A percentile compares a stretch with the other conserved stretches of the same genome.
phyloP scores from a whole-genome alignment of 1,284 basidiomycete species.

The Marasmius oreades region DNA sequence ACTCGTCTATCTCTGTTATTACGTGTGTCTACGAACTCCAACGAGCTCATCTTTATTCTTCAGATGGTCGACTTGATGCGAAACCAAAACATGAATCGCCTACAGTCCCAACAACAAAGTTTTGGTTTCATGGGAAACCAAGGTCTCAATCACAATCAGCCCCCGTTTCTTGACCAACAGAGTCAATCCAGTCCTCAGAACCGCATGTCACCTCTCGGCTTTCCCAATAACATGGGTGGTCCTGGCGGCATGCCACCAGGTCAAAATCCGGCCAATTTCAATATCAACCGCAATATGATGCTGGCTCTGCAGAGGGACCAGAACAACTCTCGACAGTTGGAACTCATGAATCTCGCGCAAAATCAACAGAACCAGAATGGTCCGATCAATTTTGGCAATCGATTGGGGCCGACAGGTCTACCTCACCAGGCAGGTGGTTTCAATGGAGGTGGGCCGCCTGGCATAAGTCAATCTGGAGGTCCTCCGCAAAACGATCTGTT shows the following conservation, averaged over 20 bases:
- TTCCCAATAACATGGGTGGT: conserved; percentile 25
- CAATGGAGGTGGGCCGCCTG: conserved; percentile 15
- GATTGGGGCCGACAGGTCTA: conserved; percentile 30
- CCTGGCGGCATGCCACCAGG: conserved; percentile 17
- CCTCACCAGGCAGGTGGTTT: conserved; percentile 7
- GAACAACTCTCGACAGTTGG: conserved; percentile 38
- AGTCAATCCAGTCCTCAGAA: conserved; percentile 32
- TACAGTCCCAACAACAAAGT: conserved; percentile 38
- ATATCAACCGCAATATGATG: conserved; percentile 33
- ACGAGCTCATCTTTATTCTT: conserved; percentile 9
- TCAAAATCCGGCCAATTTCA: conserved; percentile 27
- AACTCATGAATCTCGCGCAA: conserved; percentile 43
- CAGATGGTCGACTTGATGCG: conserved; percentile 51
- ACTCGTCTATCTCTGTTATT: neutral
- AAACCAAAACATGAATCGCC: conserved; percentile 35
- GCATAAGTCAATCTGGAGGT: conserved; percentile 8
- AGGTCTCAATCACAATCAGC: conserved; percentile 24
- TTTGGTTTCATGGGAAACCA: conserved; percentile 29
- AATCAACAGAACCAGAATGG: conserved; percentile 44
- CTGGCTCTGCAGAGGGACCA: conserved; percentile 32
- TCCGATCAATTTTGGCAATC: conserved; percentile 33
- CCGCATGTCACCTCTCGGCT: conserved; percentile 37
- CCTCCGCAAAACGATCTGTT: conserved; percentile 5
- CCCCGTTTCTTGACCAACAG: conserved; percentile 41
- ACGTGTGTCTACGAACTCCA: conserved; percentile 21